phyloP scores from a whole-genome alignment of 83 land plant genomes.

The Thuja plicata region DNA sequence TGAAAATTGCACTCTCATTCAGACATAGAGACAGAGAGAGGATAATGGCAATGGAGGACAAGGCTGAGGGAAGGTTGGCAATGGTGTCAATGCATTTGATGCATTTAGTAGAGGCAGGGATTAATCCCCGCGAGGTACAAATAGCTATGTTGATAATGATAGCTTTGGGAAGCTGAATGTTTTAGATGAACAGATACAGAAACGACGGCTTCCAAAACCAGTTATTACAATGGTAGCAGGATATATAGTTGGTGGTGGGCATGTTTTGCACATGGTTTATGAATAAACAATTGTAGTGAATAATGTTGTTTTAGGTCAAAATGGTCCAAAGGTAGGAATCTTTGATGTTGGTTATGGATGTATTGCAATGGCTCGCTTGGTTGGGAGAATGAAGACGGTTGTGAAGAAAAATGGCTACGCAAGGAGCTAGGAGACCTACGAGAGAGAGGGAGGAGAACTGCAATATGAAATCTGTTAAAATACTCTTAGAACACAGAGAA shows the following conservation, averaged over 20 bases:
- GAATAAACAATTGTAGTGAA: constrained; percentile 96
- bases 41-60: background rate
- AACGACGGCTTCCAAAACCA: constrained; percentile 93
- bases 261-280: constrained; percentile 95
- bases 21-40: background rate
- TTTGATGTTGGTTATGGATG: constrained; percentile 99
- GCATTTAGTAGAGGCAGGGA: constrained; percentile 99
- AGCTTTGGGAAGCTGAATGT: constrained; percentile 87
- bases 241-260: constrained; percentile 97
- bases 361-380: constrained; percentile 93
- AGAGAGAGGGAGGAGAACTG: too few species aligned
- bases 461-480: too few species aligned
- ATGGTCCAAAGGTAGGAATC: constrained; percentile 93
- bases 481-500: too few species aligned
- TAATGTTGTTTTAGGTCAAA: constrained; percentile 98
- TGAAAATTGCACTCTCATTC: too few species aligned
- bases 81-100: background rate
- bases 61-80: background rate
- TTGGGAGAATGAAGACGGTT: too few species aligned
- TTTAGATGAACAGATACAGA: constrained; percentile 92
- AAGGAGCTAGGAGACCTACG: too few species aligned
- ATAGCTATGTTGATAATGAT: constrained; percentile 87
- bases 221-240: constrained; percentile 99
- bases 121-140: constrained; percentile 68
- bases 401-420: too few species aligned